Conservation (phyloP, 2,329 filamentous ascomycete species). For the Fusarium austroafricanum region DNA sequence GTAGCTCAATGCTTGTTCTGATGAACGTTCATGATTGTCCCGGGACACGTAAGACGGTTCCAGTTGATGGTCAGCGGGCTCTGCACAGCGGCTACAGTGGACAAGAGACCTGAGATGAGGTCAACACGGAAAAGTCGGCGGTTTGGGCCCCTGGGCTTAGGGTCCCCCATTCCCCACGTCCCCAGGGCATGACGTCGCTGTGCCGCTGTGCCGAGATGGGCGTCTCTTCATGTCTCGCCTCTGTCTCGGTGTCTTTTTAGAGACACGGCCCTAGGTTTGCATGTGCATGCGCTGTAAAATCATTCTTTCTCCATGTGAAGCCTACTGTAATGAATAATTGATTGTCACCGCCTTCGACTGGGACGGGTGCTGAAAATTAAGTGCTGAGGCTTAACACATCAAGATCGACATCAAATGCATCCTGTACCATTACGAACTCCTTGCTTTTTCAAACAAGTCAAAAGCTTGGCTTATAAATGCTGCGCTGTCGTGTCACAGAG, state of each 20-base stretch:
- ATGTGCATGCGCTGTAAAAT: not conserved
- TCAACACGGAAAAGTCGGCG: conserved; percentile 46
- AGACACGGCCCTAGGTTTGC: conserved; percentile 19
- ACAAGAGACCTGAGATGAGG: conserved; percentile 15
- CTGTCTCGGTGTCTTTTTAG: conserved; percentile 26
- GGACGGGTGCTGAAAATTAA: conserved; percentile 11
- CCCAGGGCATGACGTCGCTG: conserved; percentile 44
- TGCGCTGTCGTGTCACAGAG: conserved; percentile 23
- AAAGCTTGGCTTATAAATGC: conserved; percentile 32
- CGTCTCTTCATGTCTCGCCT: conserved; percentile 23
- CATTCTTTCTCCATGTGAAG: not conserved
- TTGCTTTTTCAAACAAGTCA: conserved; percentile 30
- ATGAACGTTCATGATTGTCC: not conserved
- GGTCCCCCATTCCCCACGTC: conserved; percentile 40
- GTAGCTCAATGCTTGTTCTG: conserved; percentile 12
- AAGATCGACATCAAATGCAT: conserved; percentile 29
- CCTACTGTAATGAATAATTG: not conserved
- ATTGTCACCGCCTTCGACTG: conserved; percentile 29
- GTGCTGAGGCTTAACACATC: conserved; percentile 15
- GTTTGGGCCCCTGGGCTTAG: conserved; percentile 23
- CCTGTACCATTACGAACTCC: conserved; percentile 14
- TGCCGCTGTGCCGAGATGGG: conserved; percentile 44
- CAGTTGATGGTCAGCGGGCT: conserved; percentile 1
- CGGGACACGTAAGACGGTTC: conserved; percentile 22
- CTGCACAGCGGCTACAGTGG: conserved; percentile 4